phyloP scores from a whole-genome alignment of 768 basidiomycete genomes.

The Xerocomellus chrysenteron region DNA sequence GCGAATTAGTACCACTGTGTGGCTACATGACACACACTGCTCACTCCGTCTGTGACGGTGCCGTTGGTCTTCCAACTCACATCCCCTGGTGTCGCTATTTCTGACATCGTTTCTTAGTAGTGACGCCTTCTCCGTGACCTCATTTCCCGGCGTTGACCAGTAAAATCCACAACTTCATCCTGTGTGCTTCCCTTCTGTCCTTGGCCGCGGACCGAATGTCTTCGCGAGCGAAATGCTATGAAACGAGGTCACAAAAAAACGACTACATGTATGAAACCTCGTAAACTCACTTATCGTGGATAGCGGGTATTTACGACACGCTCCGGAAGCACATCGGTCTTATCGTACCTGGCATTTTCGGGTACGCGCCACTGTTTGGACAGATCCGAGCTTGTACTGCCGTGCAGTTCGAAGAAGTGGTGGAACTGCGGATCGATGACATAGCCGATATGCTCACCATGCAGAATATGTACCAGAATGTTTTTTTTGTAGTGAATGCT shows the following conservation, averaged over 20 bases:
- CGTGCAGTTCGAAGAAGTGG: not conserved
- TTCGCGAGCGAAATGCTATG: no score
- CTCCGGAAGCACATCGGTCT: not conserved
- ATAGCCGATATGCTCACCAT: not conserved
- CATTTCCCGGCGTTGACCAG: not conserved
- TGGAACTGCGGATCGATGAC: not conserved
- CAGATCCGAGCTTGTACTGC: not conserved
- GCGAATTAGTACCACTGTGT: not conserved
- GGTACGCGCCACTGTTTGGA: not conserved
- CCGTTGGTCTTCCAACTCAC: not conserved
- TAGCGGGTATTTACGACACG: not conserved
- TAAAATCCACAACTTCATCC: not conserved
- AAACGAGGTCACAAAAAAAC: no score
- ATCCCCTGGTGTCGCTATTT: not conserved
- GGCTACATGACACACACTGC: not conserved
- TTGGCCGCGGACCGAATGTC: not conserved
- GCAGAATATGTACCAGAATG: not conserved
- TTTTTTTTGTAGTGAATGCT: not conserved
- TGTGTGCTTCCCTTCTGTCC: not conserved
- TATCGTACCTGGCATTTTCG: not conserved
- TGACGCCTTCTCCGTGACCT: not conserved
- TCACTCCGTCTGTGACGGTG: not conserved
- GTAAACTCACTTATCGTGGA: not conserved
- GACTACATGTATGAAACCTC: no score
- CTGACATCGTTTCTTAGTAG: not conserved